Percentiles rank a stretch among this genome's conserved stretches.
These are phyloP conservation scores for Samsoniella hepiali DNA, from an alignment of 2,329 filamentous ascomycete species.

Conservation along the genomic window DNA sequence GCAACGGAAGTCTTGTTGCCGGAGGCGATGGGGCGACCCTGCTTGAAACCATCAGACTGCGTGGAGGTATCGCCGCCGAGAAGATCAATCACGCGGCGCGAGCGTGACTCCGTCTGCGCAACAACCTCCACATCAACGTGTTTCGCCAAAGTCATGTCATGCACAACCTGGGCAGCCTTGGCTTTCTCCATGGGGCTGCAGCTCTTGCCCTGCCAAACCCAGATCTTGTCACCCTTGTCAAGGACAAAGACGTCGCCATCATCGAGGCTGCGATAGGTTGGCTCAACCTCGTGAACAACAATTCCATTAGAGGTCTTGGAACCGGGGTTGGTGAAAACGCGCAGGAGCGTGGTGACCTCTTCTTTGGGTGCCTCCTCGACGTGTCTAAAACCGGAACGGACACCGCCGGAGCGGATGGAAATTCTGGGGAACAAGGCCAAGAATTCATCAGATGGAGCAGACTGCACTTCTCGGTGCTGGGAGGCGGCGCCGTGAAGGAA, in stretches of 20 bases:
- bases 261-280: conserved; percentile 59
- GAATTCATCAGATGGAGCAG: conserved; percentile 57
- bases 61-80: conserved; percentile 47
- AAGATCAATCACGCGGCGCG: conserved; percentile 52
- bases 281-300: conserved; percentile 62
- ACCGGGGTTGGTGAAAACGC: conserved; percentile 59
- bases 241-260: conserved; percentile 65
- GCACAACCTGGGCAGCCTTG: conserved; percentile 64
- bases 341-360: conserved; percentile 52
- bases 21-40: conserved; percentile 39
- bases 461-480: conserved; percentile 64
- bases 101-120: conserved; percentile 56
- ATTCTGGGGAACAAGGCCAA: conserved; percentile 57
- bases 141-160: conserved; percentile 62
- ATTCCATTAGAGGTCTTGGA: conserved; percentile 42
- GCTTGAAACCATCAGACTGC: conserved; percentile 38
- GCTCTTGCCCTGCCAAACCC: conserved; percentile 65
- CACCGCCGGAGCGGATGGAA: conserved; percentile 58
- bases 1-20: conserved; percentile 22
- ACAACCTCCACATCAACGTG: conserved; percentile 64
- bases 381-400: conserved; percentile 60
- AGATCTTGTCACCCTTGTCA: conserved; percentile 61
- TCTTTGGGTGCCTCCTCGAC: conserved; percentile 47
- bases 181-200: conserved; percentile 68
- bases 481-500: conserved; percentile 59